These are phyloP conservation scores for Nakazawaea anatomiae DNA, from an alignment of 805 yeast species.

Conservation along the genomic window DNA sequence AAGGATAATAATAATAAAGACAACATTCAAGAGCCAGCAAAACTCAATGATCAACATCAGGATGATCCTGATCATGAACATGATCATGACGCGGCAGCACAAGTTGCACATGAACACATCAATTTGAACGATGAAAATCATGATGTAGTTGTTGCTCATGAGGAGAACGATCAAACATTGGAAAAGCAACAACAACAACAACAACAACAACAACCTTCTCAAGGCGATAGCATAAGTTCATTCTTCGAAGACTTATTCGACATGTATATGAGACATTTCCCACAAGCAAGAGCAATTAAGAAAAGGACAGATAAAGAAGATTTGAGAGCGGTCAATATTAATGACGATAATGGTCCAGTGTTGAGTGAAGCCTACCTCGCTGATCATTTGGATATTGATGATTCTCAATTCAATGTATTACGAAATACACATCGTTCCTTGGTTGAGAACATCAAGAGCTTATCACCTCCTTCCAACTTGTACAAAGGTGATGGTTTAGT, in stretches of 20 bases:
- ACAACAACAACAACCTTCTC: not conserved
- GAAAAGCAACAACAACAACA: too few species aligned
- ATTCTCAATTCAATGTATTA: constrained; percentile 1
- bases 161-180: not conserved
- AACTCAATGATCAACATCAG: not conserved
- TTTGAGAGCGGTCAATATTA: constrained; percentile 2
- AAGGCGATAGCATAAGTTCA: not conserved
- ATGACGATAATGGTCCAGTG: not conserved
- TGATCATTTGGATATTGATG: not conserved
- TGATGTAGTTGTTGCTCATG: too few species aligned
- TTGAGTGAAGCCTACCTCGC: constrained; percentile 3
- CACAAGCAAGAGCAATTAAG: constrained; percentile 3
- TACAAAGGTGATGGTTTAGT: constrained; percentile 41
- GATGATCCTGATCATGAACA: not conserved
- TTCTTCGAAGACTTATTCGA: constrained; percentile 3
- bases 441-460: not conserved
- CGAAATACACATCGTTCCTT: not conserved
- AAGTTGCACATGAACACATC: not conserved
- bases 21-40: not conserved
- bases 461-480: constrained; percentile 17
- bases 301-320: not conserved
- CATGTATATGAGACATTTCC: constrained; percentile 9
- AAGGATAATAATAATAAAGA: not conserved
- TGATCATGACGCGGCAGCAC: not conserved
- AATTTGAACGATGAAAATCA: not conserved